Base-by-base conservation (phyloP, 1,139 yeast species). In the Wickerhamomyces sp. region DNA sequence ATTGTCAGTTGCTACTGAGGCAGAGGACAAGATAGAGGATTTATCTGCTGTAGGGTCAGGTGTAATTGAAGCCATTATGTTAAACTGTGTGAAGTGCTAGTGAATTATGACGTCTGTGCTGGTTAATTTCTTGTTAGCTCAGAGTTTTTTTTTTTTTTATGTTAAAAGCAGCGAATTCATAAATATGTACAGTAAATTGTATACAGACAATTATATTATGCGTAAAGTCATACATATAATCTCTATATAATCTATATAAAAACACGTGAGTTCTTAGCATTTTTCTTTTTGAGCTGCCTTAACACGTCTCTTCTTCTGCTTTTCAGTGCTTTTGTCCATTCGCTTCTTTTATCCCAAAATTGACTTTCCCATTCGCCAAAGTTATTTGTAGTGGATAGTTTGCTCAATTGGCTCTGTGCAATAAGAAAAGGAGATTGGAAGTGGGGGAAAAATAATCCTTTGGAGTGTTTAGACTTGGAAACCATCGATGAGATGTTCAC, bases 271-370 rank as follows among this genome's bases (percentile, higher is more conserved):
- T 40, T 49, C 40, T 54, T 60, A 1, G 57, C 53, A 31, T 55
- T 59, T 47, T 59, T 74, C 61, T 78, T 81, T 49, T 72, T 75
- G 52, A 72, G 60, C 45, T 73, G 76, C 49, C 92, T 73, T 33
- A 76, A 46, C 7, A 77, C 88, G 51, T 89, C 97, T 59, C 94
- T 74, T 56, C 78, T 77, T 45, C 87, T 73, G 51, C 82, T 73
- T 57, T 84, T 82, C 59, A 90, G 77, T 47, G 81, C 88, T 45
- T 86, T 74, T 44, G 82, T 80, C 68, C 87, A 72, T 40, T 81
- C 88, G 33, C 94, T 92, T 61, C 97, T 76, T 59, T 78, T 76
- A 34, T 78, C 81, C 83, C 88, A 87, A 61, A 90, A 90, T 74
- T 85, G 80, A 41, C 74, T 68, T 40, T 83, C 89, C 76, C 92